Conservation (phyloP, 73 alveolate genomes). For the Paramecium sonneborni region DNA sequence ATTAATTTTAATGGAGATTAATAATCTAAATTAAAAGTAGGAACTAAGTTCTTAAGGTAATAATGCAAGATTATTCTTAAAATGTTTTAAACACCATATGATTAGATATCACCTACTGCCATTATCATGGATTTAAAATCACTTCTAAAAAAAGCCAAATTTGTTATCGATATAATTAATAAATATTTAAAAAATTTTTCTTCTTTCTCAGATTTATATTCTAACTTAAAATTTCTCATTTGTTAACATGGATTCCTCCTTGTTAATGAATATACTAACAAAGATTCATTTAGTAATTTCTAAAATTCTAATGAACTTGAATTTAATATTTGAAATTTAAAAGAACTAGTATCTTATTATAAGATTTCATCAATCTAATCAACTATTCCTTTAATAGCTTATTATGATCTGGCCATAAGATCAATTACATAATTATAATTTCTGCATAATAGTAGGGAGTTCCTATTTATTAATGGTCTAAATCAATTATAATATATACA, state of each 20-base stretch:
- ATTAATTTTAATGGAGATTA: not conserved
- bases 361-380: not conserved
- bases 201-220: no score
- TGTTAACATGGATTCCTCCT: not conserved
- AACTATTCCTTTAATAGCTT: not conserved
- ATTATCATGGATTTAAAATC: not conserved
- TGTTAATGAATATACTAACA: not conserved
- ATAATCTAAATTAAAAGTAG: not conserved
- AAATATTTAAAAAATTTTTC: not conserved
- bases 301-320: not conserved
- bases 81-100: not conserved
- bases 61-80: not conserved
- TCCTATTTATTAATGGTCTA: not conserved
- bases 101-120: not conserved
- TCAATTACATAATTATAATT: not conserved
- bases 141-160: not conserved
- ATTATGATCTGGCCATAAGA: not conserved
- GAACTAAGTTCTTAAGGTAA: not conserved
- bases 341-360: not conserved
- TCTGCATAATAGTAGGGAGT: not conserved
- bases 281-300: not conserved
- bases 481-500: not conserved
- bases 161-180: not conserved
- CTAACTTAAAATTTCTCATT: not conserved
- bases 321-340: not conserved